Conservation (phyloP, 768 basidiomycete genomes). For the Coprinellus aureogranulatus region DNA sequence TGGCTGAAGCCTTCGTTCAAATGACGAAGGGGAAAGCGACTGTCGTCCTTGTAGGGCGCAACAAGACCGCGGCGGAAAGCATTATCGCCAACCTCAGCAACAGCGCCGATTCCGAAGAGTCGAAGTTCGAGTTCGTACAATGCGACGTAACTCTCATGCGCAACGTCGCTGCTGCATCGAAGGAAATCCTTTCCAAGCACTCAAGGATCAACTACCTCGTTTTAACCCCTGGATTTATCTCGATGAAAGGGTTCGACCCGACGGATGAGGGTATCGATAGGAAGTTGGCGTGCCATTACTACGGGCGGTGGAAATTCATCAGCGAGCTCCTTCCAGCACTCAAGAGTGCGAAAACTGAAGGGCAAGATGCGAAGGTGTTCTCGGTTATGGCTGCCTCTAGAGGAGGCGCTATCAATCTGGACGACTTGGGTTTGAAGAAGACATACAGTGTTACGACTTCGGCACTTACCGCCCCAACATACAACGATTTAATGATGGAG, state of each 20-base stretch:
- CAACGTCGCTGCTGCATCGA: conserved; percentile 36
- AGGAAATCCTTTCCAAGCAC: conserved; percentile 30
- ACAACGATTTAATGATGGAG: conserved; percentile 56
- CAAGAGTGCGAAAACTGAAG: conserved; percentile 40
- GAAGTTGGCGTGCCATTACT: conserved; percentile 45
- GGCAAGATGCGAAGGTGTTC: conserved; percentile 52
- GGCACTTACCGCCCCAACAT: conserved; percentile 36
- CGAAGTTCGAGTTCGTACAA: conserved; percentile 38
- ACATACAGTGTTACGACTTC: conserved; percentile 34
- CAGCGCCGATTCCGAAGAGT: conserved; percentile 17
- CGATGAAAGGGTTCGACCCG: conserved; percentile 33
- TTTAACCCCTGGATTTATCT: conserved; percentile 43
- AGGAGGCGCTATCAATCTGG: conserved; percentile 37
- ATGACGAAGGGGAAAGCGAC: conserved; percentile 42
- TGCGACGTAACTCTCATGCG: conserved; percentile 46
- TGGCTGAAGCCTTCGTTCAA: conserved; percentile 38
- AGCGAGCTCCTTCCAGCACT: conserved; percentile 44
- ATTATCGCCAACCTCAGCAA: conserved; percentile 36
- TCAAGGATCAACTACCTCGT: conserved; percentile 52
- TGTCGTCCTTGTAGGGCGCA: conserved; percentile 45
- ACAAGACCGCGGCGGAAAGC: conserved; percentile 37
- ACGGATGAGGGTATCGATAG: conserved; percentile 34
- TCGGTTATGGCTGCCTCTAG: conserved; percentile 39
- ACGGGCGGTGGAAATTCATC: conserved; percentile 50
- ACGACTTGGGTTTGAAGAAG: conserved; percentile 52